Conservation (phyloP, 2,329 filamentous ascomycete species). For the Huntiella savannae region DNA sequence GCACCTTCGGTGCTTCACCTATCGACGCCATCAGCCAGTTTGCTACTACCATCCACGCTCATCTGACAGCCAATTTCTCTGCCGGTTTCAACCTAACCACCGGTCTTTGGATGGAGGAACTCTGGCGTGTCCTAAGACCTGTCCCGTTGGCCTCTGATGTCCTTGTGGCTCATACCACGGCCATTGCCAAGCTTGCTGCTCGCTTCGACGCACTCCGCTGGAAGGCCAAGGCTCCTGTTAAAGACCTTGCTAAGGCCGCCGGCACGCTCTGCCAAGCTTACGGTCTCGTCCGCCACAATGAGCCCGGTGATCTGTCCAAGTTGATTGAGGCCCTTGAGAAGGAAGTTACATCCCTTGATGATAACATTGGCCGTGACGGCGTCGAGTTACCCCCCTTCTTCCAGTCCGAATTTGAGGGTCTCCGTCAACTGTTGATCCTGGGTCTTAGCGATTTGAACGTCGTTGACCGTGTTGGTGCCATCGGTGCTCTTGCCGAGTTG, state of each 20-base stretch:
- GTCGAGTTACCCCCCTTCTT: constrained; percentile 30
- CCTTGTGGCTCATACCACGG: constrained; percentile 26
- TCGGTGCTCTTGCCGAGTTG: constrained; percentile 18
- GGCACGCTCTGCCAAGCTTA: constrained; percentile 37
- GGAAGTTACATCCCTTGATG: constrained; percentile 34
- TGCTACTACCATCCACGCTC: constrained; percentile 21
- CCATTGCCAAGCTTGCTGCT: constrained; percentile 35
- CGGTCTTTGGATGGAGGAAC: constrained; percentile 58
- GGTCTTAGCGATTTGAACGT: constrained; percentile 13
- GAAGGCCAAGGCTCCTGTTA: constrained; percentile 33
- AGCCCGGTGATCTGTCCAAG: constrained; percentile 21
- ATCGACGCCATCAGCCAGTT: constrained; percentile 16
- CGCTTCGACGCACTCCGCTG: constrained; percentile 43
- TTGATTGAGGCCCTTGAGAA: constrained; percentile 30
- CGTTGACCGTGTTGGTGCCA: constrained; percentile 1
- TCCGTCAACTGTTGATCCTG: constrained; percentile 33
- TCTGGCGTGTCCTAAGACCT: constrained; percentile 60
- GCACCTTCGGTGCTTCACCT: constrained; percentile 1
- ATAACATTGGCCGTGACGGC: constrained; percentile 24
- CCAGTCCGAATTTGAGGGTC: constrained; percentile 33
- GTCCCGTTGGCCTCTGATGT: constrained; percentile 28
- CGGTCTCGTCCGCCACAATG: constrained; percentile 28
- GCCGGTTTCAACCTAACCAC: constrained; percentile 54
- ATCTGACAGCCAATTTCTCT: constrained; percentile 39
- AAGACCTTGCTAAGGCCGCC: constrained; percentile 33